These are phyloP conservation scores for Starmera pachycereana DNA, from an alignment of 805 yeast genomes.

Conservation along the genomic window DNA sequence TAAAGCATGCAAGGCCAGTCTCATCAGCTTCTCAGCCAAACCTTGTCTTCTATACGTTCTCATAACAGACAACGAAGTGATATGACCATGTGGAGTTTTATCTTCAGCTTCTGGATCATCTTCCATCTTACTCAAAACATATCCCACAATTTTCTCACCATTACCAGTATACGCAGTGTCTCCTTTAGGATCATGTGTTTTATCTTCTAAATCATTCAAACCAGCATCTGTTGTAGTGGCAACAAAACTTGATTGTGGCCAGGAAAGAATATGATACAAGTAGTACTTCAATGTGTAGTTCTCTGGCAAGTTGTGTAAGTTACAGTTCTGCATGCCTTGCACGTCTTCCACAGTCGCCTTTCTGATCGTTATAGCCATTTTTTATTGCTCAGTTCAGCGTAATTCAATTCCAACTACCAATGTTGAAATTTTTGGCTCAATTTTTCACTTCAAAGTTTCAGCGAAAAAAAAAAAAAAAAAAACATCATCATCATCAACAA, in stretches of 20 bases:
- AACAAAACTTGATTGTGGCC: conserved; percentile 97
- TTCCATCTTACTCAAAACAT: conserved; percentile 93
- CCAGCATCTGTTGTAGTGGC: conserved; percentile 65
- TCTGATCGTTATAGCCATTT: conserved; percentile 80
- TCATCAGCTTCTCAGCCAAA: conserved; percentile 83
- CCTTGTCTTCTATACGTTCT: conserved; percentile 94
- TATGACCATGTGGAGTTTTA: conserved; percentile 77
- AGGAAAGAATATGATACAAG: conserved; percentile 84
- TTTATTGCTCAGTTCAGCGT: neutral
- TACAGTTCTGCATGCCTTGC: conserved; percentile 94
- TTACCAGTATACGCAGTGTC: conserved; percentile 55
- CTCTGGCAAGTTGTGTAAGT: conserved; percentile 86
- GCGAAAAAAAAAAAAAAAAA: no score
- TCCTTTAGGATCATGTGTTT: conserved; percentile 28
- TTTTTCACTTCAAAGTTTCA: no score
- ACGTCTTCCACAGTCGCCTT: conserved; percentile 79
- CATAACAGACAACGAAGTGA: conserved; percentile 90
- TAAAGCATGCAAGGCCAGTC: conserved; percentile 70
- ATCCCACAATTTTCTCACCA: conserved; percentile 87
- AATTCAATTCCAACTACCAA: no score
- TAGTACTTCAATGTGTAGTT: conserved; percentile 89
- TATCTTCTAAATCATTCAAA: conserved; percentile 6
- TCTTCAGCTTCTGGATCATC: conserved; percentile 77
- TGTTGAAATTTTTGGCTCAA: no score
- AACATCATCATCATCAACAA: no score